Base-by-base conservation (phyloP, 2,329 filamentous ascomycete species). In the Cercospora sp. region DNA sequence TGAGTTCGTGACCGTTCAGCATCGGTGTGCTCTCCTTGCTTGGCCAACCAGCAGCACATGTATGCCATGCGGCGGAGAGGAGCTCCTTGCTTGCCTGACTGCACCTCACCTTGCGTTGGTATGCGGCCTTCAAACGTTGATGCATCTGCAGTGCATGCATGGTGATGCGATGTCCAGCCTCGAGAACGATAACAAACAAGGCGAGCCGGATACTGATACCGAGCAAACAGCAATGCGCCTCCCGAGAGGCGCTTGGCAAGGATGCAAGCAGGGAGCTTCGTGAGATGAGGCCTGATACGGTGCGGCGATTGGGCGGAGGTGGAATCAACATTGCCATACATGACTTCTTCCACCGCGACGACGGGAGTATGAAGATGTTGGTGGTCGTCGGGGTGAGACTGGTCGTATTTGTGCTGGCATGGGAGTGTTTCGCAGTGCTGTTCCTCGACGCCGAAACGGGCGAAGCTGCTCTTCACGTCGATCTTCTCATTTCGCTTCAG, bases 1-100 rank as follows among this genome's bases (percentile, higher is more conserved):
- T 33, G 58, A 31, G n/a, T 40, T 60, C 30, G 30, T n/a, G 33
- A 40, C 58, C 18, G 23, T 36, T 12, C 6, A 9, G 23, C 13
- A 55, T 16, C 31, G 57, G 57, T 23, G 61, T 45, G 66, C 30
- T 18, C 51, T 64, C 66, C 62, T 61, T 68, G 66, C 66, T 57
- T 64, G 57, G 53, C 36, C n/a, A n/a, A 59, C 16, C 42, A n/a
- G 51, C 13, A 23, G 13, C 9, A 30, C 31, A 62, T 36, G 57
- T 23, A 42, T 55, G 62, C 62, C 48, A 36, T 55, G 62, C 53
- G n/a, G 18, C 13, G 18, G 20, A 18, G 20, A 20, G 12, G 20
- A 20, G 45, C 64, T 28, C 65, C 66, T 64, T 61, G 66, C 57
- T 31, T 61, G 20, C 20, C 36, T 42, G 36, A 42, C 36, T 42